Conservation (phyloP, 495 filamentous ascomycete species). For the Alectoria sarmentosa region DNA sequence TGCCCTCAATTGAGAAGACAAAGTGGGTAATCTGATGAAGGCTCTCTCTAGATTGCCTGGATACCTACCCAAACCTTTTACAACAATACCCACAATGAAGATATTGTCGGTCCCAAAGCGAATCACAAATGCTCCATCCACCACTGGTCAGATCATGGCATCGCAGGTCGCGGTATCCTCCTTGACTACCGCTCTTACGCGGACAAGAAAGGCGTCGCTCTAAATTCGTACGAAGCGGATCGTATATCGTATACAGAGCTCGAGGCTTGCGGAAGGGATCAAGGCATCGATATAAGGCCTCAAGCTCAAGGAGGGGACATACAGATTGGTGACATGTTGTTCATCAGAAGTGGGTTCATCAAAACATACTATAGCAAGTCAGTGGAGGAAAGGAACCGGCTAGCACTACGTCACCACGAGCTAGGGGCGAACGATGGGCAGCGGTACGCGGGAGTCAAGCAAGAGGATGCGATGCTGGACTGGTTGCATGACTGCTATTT, state of each 20-base stretch:
- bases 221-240: slow-evolving; percentile 52
- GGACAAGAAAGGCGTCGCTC: slow-evolving; percentile 40
- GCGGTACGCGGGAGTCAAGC: slow-evolving; percentile 49
- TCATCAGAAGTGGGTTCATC: slow-evolving; percentile 61
- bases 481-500: slow-evolving; percentile 46
- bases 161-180: slow-evolving; percentile 52
- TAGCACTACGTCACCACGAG: slow-evolving; percentile 35
- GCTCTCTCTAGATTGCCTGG: slow-evolving; percentile 37
- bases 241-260: slow-evolving; percentile 54
- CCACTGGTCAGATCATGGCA: slow-evolving; percentile 45
- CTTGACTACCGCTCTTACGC: slow-evolving; percentile 49
- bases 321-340: slow-evolving; percentile 52
- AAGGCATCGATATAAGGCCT: slow-evolving; percentile 49
- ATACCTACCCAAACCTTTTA: slow-evolving; percentile 41
- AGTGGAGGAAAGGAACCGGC: slow-evolving; percentile 35
- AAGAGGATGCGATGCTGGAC: slow-evolving; percentile 50
- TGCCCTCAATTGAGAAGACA: neutral
- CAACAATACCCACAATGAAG: slow-evolving; percentile 43
- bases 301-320: slow-evolving; percentile 52
- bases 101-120: slow-evolving; percentile 46
- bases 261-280: slow-evolving; percentile 48
- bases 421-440: slow-evolving; percentile 36
- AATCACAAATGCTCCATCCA: slow-evolving; percentile 46
- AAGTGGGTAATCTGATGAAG: slow-evolving; percentile 13
- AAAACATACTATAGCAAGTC: slow-evolving; percentile 43